Base-by-base conservation (phyloP, 495 filamentous ascomycete species). In the Pyrenopolyporus hunteri region DNA sequence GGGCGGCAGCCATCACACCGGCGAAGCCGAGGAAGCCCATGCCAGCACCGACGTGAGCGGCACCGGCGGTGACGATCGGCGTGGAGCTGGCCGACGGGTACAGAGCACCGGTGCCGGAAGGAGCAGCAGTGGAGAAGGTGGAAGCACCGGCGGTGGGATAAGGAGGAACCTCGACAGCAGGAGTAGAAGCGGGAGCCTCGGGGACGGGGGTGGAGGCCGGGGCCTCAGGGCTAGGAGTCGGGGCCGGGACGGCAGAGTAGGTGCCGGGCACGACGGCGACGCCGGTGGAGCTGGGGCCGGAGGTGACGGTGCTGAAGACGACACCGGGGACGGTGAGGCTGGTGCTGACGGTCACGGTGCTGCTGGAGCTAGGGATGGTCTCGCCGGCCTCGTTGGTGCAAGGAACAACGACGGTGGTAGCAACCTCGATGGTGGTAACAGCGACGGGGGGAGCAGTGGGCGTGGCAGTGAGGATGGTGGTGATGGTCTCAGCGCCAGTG, bases 321-420 rank as follows among this genome's bases (percentile, higher is more conserved):
- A 93, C 84, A 70, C 89, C 86, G n/a, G 90, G 90, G 37, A 92
- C 86, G 39, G 85, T 87, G 62, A 89, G 70, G 60, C 74, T 74
- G 54, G 87, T 91, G 76, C 72, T 76, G 70, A 89, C 73, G 29
- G 71, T 59, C 14, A 78, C 71, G 43, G 81, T 82, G 64, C 76
- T 80, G 77, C 77, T 82, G 70, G 77, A 82, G 73, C 70, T 76
- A 35, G 82, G 65, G 75, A 84, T 77, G 44, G 69, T 74, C 49
- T 67, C 62, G 63, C 81, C 80, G 17, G 70, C 73, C 13, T 73
- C 70, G 70, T 83, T 72, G 43, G 79, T 77, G 70, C 81, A 81
- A 51, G 83, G 78, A 47, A 78, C 78, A 42, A 85, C 76, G 35
- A 76, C 78, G 32, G 82, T 82, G 50, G 72, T 67, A 39, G 76